Conservation (phyloP, 2,329 filamentous ascomycete genomes). For the Thelonectria blattea region DNA sequence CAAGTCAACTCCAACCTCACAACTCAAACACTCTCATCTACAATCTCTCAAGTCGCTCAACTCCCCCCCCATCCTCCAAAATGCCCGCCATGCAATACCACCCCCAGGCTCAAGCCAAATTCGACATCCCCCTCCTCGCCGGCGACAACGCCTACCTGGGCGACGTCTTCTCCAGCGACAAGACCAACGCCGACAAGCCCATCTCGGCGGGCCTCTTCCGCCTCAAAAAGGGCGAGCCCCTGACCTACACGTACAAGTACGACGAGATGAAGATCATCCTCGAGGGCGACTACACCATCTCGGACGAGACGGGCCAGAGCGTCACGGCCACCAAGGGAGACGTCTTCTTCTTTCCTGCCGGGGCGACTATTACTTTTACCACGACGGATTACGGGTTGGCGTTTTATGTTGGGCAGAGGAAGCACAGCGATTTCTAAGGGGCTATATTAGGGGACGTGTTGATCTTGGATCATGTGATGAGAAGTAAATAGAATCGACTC, state of each 20-base stretch:
- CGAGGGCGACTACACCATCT: constrained; percentile 70
- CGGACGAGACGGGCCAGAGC: constrained; percentile 65
- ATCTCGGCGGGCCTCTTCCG: constrained; percentile 70
- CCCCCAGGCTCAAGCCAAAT: constrained; percentile 62
- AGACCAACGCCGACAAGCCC: constrained; percentile 62
- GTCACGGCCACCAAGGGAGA: constrained; percentile 67
- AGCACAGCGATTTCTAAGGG: constrained; percentile 39
- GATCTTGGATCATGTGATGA: background rate
- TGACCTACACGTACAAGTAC: constrained; percentile 73
- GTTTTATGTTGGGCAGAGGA: constrained; percentile 58
- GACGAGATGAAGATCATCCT: constrained; percentile 78
- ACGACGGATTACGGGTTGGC: constrained; percentile 66
- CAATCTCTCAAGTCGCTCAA: background rate
- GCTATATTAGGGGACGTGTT: background rate
- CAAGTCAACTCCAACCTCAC: background rate
- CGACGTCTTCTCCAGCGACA: constrained; percentile 64
- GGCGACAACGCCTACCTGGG: constrained; percentile 73
- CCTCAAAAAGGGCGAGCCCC: constrained; percentile 69
- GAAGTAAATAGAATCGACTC: constrained; percentile 23
- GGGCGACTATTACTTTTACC: constrained; percentile 69
- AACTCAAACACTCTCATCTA: background rate
- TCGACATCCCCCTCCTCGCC: constrained; percentile 69
- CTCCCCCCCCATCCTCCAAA: constrained; percentile 14
- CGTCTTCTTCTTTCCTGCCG: constrained; percentile 73
- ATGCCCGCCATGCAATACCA: constrained; percentile 58